Percentiles rank a stretch among this genome's conserved stretches.
phyloP scores from a whole-genome alignment of 441 rosid species.

The Erodium trifolium region DNA sequence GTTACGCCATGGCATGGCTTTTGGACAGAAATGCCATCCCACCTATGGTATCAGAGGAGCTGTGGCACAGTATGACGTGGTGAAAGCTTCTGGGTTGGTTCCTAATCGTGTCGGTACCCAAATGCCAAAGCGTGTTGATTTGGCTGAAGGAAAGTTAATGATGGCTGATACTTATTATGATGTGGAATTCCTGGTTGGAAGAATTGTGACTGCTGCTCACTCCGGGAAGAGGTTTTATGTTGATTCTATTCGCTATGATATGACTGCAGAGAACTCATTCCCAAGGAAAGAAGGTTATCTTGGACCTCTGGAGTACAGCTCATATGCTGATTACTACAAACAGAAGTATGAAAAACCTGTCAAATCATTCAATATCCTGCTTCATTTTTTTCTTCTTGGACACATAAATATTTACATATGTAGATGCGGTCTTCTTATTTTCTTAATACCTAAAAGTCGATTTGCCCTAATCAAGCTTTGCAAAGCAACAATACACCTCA shows the following conservation, averaged over 20 bases:
- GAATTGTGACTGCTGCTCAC: constrained; percentile 96
- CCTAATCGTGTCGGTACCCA: constrained; percentile 48
- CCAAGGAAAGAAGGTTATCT: constrained; percentile 99
- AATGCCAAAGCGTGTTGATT: constrained; percentile 29
- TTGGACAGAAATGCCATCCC: constrained; percentile 89
- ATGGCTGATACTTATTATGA: constrained; percentile 72
- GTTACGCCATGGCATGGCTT: constrained; percentile 83
- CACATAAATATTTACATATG: not conserved
- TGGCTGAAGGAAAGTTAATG: constrained; percentile 51
- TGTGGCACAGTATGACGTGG: constrained; percentile 87
- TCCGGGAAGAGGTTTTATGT: constrained; percentile 98
- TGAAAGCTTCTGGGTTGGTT: constrained; percentile 88
- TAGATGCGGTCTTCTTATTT: not conserved
- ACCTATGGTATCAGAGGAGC: constrained; percentile 99
- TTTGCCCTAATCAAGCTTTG: constrained; percentile 26
- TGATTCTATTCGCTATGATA: constrained; percentile 76
- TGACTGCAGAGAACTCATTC: constrained; percentile 93
- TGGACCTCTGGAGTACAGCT: constrained; percentile 94
- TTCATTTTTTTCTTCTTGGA: not conserved
- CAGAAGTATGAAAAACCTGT: constrained; percentile 61
- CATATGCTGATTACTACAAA: constrained; percentile 90
- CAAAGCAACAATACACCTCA: constrained; percentile 37
- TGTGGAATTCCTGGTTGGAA: constrained; percentile 65
- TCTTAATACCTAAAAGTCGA: not conserved
- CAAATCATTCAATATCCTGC: not conserved